Evolutionary conservation across 257 asterid genomes (phyloP), one percentile per base, ranked within the genome.

Genomic region (Gentiana straminea): DNA sequence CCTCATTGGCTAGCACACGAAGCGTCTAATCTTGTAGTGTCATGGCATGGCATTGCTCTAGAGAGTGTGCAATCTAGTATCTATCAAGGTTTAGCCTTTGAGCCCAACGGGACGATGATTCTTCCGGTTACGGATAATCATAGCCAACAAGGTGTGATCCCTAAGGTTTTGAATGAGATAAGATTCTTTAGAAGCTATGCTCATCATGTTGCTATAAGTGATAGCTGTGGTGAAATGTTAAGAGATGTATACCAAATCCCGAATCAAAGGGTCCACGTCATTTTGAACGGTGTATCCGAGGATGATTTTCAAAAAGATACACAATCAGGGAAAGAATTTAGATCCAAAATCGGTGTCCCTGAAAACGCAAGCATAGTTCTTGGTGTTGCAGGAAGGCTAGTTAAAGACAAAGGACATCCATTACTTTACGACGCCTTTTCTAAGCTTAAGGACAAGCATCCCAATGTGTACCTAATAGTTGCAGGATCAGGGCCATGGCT

Each of bases 401-500:
- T 91, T 49, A 91, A 82, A 56, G 98, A 91, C 48, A 91, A 91
- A 73, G 96, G 98, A 8, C 98, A 91, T 35, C 96, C 95, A 5
- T 33, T 91, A 51, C 80, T 86, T 2, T 75, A 79, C 55, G 95
- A 82, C 37, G 96, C 96, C 2, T 91, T 87, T 55, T 76, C 87
- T 35, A 66, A 59, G 64, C 80, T 91, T 12, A 80, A 67, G 60
- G 38, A 10, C 44, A 71, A 77, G 54, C 64, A 79, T 70, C 62
- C 71, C 3, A 37, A 76, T 49, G 85, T 76, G 2, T 84, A 81
- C 81, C 59, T 91, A 49, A 59, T 91, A 32, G 98, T 91, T n/a
- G 98, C 86, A 9, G 98, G 98, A 4, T 73, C 98, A 0, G 98
- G 96, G 13, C 98, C 96, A 15, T 91, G 98, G 96, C 69, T 54